These are phyloP conservation scores for Globisporangium mamillatum DNA, from an alignment of 352 stramenopile species.

Conservation along the genomic window DNA sequence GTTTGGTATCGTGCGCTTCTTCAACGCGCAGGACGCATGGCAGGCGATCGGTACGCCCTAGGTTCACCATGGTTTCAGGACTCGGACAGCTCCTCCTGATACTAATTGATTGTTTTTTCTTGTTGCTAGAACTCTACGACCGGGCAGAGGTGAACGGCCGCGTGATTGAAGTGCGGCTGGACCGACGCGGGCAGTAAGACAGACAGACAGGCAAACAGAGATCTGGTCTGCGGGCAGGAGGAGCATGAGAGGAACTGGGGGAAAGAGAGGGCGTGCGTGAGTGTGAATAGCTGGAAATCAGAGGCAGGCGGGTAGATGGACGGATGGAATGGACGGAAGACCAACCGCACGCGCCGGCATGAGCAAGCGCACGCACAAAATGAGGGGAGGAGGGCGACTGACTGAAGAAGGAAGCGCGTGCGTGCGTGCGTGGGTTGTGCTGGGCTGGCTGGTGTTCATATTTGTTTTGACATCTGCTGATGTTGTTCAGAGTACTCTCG, in stretches of 20 bases:
- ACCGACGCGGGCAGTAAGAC: conserved; percentile 43
- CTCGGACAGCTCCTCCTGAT: neutral
- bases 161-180: conserved; percentile 62
- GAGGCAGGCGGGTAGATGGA: conserved; percentile 2
- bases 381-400: neutral
- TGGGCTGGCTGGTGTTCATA: neutral
- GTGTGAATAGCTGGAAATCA: neutral
- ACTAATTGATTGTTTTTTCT: neutral
- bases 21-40: conserved; percentile 39
- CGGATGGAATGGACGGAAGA: conserved; percentile 8
- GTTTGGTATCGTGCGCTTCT: conserved; percentile 72
- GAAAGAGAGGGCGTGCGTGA: neutral
- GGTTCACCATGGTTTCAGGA: neutral
- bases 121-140: conserved; percentile 53
- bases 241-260: neutral
- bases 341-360: neutral
- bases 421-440: neutral
- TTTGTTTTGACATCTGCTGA: conserved; percentile 1
- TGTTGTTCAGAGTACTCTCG: neutral
- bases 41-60: conserved; percentile 58
- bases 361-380: neutral
- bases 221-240: neutral
- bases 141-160: conserved; percentile 63
- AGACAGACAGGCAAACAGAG: neutral
- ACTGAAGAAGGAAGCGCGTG: neutral